Base-by-base conservation (phyloP, 331 rosid genomes). In the Quercus phellos region DNA sequence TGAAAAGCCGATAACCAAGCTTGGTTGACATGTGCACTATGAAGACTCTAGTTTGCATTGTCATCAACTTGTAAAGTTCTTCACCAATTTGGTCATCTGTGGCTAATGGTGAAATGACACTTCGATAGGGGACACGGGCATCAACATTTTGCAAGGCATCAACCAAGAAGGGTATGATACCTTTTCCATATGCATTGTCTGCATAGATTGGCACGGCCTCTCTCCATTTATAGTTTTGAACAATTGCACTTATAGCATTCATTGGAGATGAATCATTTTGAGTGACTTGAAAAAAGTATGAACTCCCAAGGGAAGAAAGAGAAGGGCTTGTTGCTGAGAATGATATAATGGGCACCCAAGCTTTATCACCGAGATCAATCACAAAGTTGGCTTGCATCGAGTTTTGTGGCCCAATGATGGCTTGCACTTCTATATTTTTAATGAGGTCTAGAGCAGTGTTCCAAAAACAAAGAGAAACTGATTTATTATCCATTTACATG, bases 31-130 rank as follows among this genome's bases (percentile, higher is more conserved):
- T 58, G 12, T 87, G 88, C 42, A 87, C 85, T 1, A 87, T 18
- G 13, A 87, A 84, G 22, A 87, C 87, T 63, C 87, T 84, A 0
- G 78, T 79, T 19, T 76, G 84, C 87, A 77, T 84, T 4, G 70
- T 29, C 79, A n/a, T 76, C 54, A 87, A 68, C 27, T 77, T 87
- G 34, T 30, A 12, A 53, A 87, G 88, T 83, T 84, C 88, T 29
- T 6, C 2, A 6, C 2, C 11, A 51, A 84, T 76, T 4, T 82
- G 76, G 1, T 29, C 76, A 4, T 79, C 76, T 0, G 70, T 68
- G 12, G 88, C 70, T 1, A 2, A 4, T 1, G 81, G 46, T 55
- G 80, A 9, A 10, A 87, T 82, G 29, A 35, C 81, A 16, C 73
- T 74, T 0, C 78, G 81, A 29, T 84, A 74, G 0, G 88, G 83